These are phyloP conservation scores for Vigna mungo DNA, from an alignment of 306 rosid species.

Conservation along the genomic window DNA sequence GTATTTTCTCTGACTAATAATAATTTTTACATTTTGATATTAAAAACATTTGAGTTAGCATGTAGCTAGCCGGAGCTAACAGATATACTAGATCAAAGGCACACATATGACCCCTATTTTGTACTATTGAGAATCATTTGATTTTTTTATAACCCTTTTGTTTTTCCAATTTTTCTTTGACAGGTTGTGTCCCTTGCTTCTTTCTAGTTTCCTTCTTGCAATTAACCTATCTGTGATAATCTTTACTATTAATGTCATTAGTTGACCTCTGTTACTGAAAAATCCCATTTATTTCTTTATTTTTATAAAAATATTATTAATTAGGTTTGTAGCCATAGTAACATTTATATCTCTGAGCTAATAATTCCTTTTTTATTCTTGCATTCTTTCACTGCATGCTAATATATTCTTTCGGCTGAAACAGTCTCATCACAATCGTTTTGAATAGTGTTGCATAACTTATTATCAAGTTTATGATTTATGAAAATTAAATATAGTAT, in stretches of 20 bases:
- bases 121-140: conserved; percentile 69
- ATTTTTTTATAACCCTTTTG: conserved; percentile 26
- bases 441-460: background rate
- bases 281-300: conserved; percentile 17
- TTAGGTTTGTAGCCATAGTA: conserved; percentile 8
- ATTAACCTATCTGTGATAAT: conserved; percentile 50
- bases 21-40: conserved; percentile 7
- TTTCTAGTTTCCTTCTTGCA: conserved; percentile 27
- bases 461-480: background rate
- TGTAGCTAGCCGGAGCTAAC: conserved; percentile 46
- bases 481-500: background rate
- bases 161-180: conserved; percentile 49
- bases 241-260: conserved; percentile 41
- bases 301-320: background rate
- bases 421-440: background rate
- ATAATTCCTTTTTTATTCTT: conserved; percentile 1
- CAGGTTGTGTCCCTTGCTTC: conserved; percentile 43
- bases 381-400: conserved; percentile 7
- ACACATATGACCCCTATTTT: conserved; percentile 55
- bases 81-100: conserved; percentile 35
- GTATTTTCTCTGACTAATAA: conserved; percentile 8
- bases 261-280: conserved; percentile 65
- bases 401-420: background rate
- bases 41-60: conserved; percentile 37
- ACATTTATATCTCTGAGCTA: background rate